Evolutionary conservation across 169 alveolate species (phyloP).

Genomic region (Plasmodium gallinaceum): DNA sequence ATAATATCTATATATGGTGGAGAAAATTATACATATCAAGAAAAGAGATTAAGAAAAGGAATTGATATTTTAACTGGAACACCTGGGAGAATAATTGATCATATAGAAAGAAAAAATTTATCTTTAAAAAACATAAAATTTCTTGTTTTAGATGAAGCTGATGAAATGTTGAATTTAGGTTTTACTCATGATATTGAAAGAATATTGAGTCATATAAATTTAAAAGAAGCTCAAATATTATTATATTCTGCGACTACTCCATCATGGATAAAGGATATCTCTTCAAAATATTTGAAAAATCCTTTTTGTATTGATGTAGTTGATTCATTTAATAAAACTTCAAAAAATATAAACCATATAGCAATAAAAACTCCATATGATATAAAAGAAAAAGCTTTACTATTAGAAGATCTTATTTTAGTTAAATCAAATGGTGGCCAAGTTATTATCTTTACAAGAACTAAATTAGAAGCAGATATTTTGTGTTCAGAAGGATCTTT

Average conservation of each 20-base stretch:
- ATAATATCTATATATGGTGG: constrained; percentile 92
- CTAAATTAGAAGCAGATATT: constrained; percentile 75
- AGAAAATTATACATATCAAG: constrained; percentile 90
- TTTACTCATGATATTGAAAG: constrained; percentile 94
- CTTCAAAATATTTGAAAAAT: constrained; percentile 82
- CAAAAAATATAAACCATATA: constrained; percentile 44
- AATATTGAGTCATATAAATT: constrained; percentile 85
- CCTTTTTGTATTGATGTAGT: constrained; percentile 79
- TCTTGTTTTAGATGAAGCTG: constrained; percentile 98
- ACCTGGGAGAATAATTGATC: constrained; percentile 98
- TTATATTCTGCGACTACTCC: constrained; percentile 90
- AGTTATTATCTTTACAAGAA: constrained; percentile 82
- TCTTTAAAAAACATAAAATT: constrained; percentile 87
- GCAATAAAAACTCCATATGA: constrained; percentile 69
- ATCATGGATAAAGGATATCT: constrained; percentile 85
- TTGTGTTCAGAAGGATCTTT: constrained; percentile 68
- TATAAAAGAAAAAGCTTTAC: constrained; percentile 65
- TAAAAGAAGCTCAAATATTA: constrained; percentile 80
- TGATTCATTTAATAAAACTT: constrained; percentile 43
- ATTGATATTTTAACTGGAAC: constrained; percentile 96
- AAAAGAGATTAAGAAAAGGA: constrained; percentile 92
- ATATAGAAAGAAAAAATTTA: constrained; percentile 92
- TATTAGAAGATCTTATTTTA: constrained; percentile 61
- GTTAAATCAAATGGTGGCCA: constrained; percentile 83
- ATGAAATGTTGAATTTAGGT: constrained; percentile 98